Evolutionary conservation across 441 rosid species (phyloP), one percentile per base, ranked within the genome.

Genomic region (Populus hybrid): DNA sequence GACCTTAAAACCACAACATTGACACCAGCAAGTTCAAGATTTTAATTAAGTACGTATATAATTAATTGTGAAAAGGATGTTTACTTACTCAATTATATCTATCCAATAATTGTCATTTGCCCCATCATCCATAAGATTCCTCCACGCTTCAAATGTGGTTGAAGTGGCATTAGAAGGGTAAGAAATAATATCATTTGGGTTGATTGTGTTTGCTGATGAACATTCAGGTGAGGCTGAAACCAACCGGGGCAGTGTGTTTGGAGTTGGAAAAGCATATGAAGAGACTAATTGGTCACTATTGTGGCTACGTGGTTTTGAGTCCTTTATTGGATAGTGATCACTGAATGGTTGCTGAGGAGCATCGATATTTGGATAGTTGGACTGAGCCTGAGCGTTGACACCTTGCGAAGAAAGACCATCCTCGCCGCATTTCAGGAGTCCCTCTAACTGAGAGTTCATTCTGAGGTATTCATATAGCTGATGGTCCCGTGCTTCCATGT

Each of bases 41-140:
- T 38, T 38, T 38, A 38, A 38, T 2, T 9, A 38, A 38, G 42
- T 0, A 38, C 42, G 42, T 38, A 9, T 38, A 38, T 2, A 63
- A 63, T 20, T 63, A 64, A n/a, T 23, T 64, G 50, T 42, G 26
- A 14, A 5, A 8, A 10, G 38, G 9, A 70, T 42, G 66, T 35
- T 32, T 16, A 28, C 87, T 81, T 86, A 90, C 94, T 88, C 89
- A 66, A 88, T 70, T 73, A 90, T 82, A 16, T 86, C 87, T 81
- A 74, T 88, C 94, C 94, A 90, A 84, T 86, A 86, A 73, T 81
- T 82, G 9, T 86, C 89, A 75, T 74, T 81, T 76, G 84, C 82
- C 67, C 86, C 92, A 81, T 89, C 89, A 26, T 89, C 90, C 82
- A 89, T 84, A n/a, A 88, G 81, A 71, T 88, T 87, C 20, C 84